phyloP scores from a whole-genome alignment of 805 yeast genomes.

The Ogataea kodamae region DNA sequence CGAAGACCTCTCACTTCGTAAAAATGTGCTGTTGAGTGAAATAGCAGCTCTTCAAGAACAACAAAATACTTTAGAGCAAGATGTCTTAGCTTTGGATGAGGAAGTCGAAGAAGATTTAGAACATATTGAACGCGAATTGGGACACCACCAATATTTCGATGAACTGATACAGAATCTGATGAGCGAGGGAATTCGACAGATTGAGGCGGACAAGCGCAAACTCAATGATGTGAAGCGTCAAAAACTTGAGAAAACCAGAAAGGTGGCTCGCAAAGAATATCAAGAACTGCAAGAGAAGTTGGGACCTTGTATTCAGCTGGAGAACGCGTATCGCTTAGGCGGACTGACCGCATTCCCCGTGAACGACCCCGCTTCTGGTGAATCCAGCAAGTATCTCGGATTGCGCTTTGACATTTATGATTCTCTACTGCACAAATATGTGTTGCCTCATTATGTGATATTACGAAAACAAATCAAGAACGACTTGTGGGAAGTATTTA shows the following conservation, averaged over 20 bases:
- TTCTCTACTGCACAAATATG: slow-evolving; percentile 27
- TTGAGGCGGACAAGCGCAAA: slow-evolving; percentile 13
- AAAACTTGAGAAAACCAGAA: slow-evolving; percentile 5
- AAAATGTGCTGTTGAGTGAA: slow-evolving; percentile 1
- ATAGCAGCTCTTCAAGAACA: slow-evolving; percentile 1
- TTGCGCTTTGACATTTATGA: slow-evolving; percentile 47
- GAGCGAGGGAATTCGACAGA: slow-evolving; percentile 20
- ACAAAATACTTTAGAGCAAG: slow-evolving; percentile 1
- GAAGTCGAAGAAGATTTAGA: slow-evolving; percentile 6
- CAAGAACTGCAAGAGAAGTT: slow-evolving; percentile 16
- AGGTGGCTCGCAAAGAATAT: slow-evolving; percentile 8
- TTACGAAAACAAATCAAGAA: slow-evolving; percentile 29
- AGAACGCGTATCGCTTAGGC: slow-evolving; percentile 45
- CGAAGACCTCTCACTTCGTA: slow-evolving; percentile 1
- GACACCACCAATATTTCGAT: slow-evolving; percentile 32
- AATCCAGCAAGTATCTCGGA: slow-evolving; percentile 38
- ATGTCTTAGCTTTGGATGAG: slow-evolving; percentile 3
- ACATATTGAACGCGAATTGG: slow-evolving; percentile 14
- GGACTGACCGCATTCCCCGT: slow-evolving; percentile 53
- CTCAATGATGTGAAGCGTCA: slow-evolving; percentile 2
- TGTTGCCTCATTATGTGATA: slow-evolving; percentile 47
- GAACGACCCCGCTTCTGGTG: slow-evolving; percentile 31
- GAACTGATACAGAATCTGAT: slow-evolving; percentile 24
- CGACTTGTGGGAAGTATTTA: slow-evolving; percentile 31
- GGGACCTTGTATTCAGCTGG: slow-evolving; percentile 38